phyloP scores from a whole-genome alignment of 768 basidiomycete species.

The Boletus vinaceobasis region DNA sequence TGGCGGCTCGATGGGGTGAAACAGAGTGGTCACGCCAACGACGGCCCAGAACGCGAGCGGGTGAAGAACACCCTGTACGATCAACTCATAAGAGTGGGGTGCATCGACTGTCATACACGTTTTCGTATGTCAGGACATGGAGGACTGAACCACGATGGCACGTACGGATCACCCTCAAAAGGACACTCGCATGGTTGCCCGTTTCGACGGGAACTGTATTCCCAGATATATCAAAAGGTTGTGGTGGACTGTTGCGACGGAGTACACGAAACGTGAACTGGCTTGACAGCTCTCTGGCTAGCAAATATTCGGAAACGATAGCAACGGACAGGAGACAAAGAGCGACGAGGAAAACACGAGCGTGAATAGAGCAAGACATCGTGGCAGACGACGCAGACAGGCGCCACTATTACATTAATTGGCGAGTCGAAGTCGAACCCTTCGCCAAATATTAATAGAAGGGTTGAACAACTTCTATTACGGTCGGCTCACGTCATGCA shows the following conservation, averaged over 20 bases:
- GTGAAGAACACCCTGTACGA: slow-evolving; percentile 7
- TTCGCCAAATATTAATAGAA: not conserved
- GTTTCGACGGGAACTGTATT: not conserved
- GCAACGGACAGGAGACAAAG: slow-evolving; percentile 11
- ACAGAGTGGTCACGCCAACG: not conserved
- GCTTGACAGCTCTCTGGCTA: slow-evolving; percentile 1
- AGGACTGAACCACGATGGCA: not conserved
- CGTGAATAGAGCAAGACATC: slow-evolving; percentile 6
- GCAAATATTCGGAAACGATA: slow-evolving; percentile 9
- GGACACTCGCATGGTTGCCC: not conserved
- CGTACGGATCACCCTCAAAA: slow-evolving; percentile 16
- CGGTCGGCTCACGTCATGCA: not conserved
- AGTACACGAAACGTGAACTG: not conserved
- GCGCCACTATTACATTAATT: not conserved
- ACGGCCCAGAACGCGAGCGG: slow-evolving; percentile 10
- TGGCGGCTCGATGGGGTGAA: not conserved
- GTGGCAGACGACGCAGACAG: not conserved
- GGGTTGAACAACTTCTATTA: not conserved
- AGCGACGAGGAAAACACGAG: slow-evolving; percentile 14
- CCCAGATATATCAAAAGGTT: not conserved
- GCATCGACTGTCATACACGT: slow-evolving; percentile 9
- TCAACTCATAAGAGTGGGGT: slow-evolving; percentile 15
- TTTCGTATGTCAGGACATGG: not conserved
- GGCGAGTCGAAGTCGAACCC: not conserved
- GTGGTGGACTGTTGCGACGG: not conserved